Evolutionary conservation across 805 yeast genomes (phyloP), one percentile per base, ranked within the genome.

Genomic region (Jamesozyma lodderae): DNA sequence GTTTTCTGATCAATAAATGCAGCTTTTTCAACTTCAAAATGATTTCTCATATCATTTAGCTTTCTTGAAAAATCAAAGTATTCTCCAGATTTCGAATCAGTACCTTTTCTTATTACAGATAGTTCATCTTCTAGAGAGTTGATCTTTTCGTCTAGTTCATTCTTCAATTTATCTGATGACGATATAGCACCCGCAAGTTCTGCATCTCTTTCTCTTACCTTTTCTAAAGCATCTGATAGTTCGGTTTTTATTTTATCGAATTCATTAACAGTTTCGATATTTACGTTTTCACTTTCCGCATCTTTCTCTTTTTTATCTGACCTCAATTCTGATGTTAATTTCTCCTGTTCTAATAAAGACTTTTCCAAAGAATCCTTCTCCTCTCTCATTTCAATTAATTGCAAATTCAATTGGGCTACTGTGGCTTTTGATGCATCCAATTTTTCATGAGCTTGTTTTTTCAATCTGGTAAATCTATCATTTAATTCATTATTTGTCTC

Each of bases 371-470:
- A 16, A 22, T 38, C 33, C 9, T 35, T 31, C 11, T 33, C 31
- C 14, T 31, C 28, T 40, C 39, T 35, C 13, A 36, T 9, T 15
- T 31, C 34, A 16, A 38, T 55, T 11, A 66, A 43, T 41, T 68
- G 61, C 6, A 48, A 41, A 32, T 58, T 71, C 30, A 77, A 55
- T 5, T 59, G 63, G 25, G 63, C 60, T 21, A 69, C 55, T 7
- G 62, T 60, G 6, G 51, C 48, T 33, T 52, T 53, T 3, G 56
- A 47, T 6, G 53, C 52, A 36, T 56, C 53, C 25, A 59, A 39
- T 25, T 58, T 57, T 33, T 64, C 65, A 49, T 59, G 59, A 1
- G 66, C 66, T 36, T 51, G 59, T 45, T 51, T 49, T 44, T 48
- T 61, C 20, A 63, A 40, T 30, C 62, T 50, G 29, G 47, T 51